Evolutionary conservation across 2,329 filamentous ascomycete species (phyloP), one percentile per base, ranked within the genome.

Genomic region (Bipolaris bicolor): DNA sequence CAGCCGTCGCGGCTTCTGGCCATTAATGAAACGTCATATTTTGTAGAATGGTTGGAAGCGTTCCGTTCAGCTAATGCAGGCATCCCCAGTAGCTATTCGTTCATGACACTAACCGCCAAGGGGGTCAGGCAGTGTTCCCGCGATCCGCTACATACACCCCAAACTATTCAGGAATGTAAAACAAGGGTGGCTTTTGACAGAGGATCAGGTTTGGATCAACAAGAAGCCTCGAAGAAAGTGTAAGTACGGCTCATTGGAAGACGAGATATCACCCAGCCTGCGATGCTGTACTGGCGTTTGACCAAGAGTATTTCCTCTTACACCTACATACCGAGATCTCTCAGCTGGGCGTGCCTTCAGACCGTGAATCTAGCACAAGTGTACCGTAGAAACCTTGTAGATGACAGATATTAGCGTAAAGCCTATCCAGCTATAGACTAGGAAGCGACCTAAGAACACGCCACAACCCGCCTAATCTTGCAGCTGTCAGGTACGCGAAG

Each of bases 401-500:
- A 36, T 10, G 24, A 41, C 7, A 18, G 36, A 39, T 40, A 22
- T 13, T 41, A 45, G 37, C 47, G 20, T 33, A 16, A 20, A 16
- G 45, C 43, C 36, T 48, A 18, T 24, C 54, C 18, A 13, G 16
- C 18, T 7, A 31, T 24, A 43, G 54, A 16, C 40, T 43, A 53
- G 49, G 16, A 37, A 4, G 11, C 41, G 29, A 41, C 29, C 5
- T 20, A 18, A 41, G 34, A 15, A n/a, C n/a, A 34, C 48, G 16
- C 53, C 20, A 44, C 13, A 29, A 29, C 5, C 34, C 16, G 50
- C 20, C 43, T 24, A 34, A 37, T 29, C 39, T 53, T 26, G 37
- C 34, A 39, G 44, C 50, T 54, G 51, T 49, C 55, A 58, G 55
- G 55, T 58, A 58, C 55, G 51, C 55, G 55, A 58, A 41, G 37